Evolutionary conservation across 1,139 yeast species (phyloP).

Genomic region (Magnusiomyces fungicola): DNA sequence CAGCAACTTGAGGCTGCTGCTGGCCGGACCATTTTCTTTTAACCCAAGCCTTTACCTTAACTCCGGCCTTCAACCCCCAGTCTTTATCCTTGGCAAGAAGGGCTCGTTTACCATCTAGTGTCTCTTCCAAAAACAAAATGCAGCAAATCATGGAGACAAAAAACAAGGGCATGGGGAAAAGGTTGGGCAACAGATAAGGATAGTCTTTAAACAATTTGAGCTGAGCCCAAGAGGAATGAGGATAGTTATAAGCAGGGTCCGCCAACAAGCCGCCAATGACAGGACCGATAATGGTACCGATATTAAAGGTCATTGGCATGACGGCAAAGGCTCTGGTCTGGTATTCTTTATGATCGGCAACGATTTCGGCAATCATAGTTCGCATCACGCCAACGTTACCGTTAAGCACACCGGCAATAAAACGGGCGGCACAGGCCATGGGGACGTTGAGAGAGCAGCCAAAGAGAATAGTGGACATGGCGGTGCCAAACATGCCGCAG

Average conservation of each 20-base stretch:
- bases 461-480: constrained; percentile 40
- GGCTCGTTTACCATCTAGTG: constrained; percentile 22
- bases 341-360: constrained; percentile 43
- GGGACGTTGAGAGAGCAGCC: constrained; percentile 47
- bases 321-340: constrained; percentile 56
- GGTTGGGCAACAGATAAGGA: constrained; percentile 56
- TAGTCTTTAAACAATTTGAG: constrained; percentile 33
- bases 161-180: constrained; percentile 41
- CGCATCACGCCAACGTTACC: constrained; percentile 56
- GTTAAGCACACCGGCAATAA: constrained; percentile 47
- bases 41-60: neutral
- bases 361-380: constrained; percentile 53
- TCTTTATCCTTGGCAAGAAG: neutral
- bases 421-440: constrained; percentile 46
- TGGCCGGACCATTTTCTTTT: neutral
- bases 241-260: constrained; percentile 29
- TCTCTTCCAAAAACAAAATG: constrained; percentile 51
- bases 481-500: constrained; percentile 46
- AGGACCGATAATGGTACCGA: constrained; percentile 53
- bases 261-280: constrained; percentile 32
- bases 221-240: constrained; percentile 13
- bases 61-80: neutral
- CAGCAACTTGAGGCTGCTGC: no score
- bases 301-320: constrained; percentile 49
- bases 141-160: constrained; percentile 36